These are phyloP conservation scores for Cyclotella atomus DNA, from an alignment of 108 stramenopile species.

Conservation along the genomic window DNA sequence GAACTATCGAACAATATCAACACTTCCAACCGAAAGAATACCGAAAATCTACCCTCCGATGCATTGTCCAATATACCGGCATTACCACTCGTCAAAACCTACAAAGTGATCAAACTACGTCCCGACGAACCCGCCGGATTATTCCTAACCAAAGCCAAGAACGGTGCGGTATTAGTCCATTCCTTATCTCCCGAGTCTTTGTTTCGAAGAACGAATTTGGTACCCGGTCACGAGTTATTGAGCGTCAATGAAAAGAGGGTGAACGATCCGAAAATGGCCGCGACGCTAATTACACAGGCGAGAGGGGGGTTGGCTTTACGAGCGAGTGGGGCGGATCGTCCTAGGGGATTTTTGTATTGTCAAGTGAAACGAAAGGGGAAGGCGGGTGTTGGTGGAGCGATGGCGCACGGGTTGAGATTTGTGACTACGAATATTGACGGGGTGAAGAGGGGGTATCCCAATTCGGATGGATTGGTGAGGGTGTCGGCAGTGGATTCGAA, in stretches of 20 bases:
- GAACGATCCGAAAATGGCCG: conserved; percentile 47
- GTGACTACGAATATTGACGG: conserved; percentile 35
- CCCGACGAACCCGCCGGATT: conserved; percentile 34
- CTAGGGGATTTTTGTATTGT: conserved; percentile 39
- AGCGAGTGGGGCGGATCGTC: conserved; percentile 20
- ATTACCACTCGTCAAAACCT: conserved; percentile 31
- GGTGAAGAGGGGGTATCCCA: conserved; percentile 12
- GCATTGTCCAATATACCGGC: conserved; percentile 26
- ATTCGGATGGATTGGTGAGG: conserved; percentile 31
- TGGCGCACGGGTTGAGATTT: conserved; percentile 30
- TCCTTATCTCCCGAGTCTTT: conserved; percentile 23
- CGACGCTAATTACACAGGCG: conserved; percentile 33
- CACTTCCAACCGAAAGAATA: not conserved
- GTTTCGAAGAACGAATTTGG: conserved; percentile 13
- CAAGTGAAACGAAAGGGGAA: conserved; percentile 27
- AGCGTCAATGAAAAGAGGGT: conserved; percentile 47
- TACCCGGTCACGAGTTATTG: conserved; percentile 39
- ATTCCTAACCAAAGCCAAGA: conserved; percentile 33
- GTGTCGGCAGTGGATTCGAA: conserved; percentile 27
- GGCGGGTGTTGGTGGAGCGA: too few relatives aligned
- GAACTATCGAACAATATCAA: not conserved
- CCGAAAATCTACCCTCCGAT: not conserved
- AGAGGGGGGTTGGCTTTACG: conserved; percentile 20
- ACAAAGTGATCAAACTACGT: conserved; percentile 18
- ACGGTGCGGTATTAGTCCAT: conserved; percentile 43